These are phyloP conservation scores for Antrodiella citrinella DNA, from an alignment of 768 basidiomycete species.

Conservation along the genomic window DNA sequence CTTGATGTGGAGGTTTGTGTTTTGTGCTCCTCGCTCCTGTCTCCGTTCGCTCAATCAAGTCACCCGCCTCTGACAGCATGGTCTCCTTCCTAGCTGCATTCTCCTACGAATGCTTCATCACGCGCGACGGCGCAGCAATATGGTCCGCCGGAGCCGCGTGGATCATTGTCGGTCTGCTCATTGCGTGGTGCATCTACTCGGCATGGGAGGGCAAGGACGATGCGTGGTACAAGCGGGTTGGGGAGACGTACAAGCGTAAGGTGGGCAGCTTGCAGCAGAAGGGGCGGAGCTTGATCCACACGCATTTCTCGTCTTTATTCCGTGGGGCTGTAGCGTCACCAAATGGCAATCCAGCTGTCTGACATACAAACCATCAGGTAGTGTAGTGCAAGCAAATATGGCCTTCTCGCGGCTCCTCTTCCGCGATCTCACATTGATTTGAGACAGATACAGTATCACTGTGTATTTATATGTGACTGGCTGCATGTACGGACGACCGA, in stretches of 20 bases:
- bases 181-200: neutral
- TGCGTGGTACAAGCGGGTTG: neutral
- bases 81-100: neutral
- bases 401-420: too few relatives aligned
- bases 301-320: neutral
- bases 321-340: too few relatives aligned
- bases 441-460: too few relatives aligned
- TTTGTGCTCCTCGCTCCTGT: too few relatives aligned
- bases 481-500: too few relatives aligned
- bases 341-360: too few relatives aligned
- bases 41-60: too few relatives aligned
- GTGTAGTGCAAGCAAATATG: too few relatives aligned
- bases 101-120: constrained; percentile 1
- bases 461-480: too few relatives aligned
- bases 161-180: neutral
- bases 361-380: too few relatives aligned
- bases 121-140: neutral
- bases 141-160: neutral
- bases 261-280: neutral
- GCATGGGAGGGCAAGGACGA: neutral
- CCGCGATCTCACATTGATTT: too few relatives aligned
- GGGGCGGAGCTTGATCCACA: neutral
- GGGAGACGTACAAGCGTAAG: neutral
- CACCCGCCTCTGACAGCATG: constrained; percentile 3
- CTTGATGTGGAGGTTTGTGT: neutral